Conservation (phyloP, 2,329 filamentous ascomycete species). For the Talaromyces sp. region DNA sequence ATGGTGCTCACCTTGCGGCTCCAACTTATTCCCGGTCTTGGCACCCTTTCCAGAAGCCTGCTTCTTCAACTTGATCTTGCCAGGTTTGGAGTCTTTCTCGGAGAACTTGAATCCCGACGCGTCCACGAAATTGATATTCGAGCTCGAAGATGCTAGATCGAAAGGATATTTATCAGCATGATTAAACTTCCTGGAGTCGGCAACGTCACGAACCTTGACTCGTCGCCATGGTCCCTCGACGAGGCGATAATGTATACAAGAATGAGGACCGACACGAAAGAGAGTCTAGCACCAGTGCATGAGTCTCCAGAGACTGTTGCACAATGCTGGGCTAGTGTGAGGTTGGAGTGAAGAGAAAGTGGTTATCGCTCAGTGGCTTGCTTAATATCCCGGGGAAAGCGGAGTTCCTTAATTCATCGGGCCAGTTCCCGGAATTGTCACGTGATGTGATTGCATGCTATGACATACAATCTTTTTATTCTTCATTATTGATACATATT, state of each 20-base stretch:
- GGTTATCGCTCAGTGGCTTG: conserved; percentile 1
- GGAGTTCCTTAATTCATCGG: conserved; percentile 6
- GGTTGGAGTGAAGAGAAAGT: not conserved
- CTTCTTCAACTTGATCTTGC: conserved; percentile 47
- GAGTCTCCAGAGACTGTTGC: conserved; percentile 7
- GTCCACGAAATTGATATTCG: conserved; percentile 39
- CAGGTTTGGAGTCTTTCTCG: conserved; percentile 43
- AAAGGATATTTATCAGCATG: not conserved
- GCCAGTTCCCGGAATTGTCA: conserved; percentile 5
- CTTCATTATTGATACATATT: not conserved
- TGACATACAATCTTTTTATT: not conserved
- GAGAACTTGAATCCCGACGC: conserved; percentile 47
- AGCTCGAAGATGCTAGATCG: conserved; percentile 21
- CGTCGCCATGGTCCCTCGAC: conserved; percentile 9
- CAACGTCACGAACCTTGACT: conserved; percentile 5
- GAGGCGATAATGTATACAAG: not conserved
- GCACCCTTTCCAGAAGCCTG: conserved; percentile 26
- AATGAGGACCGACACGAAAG: not conserved
- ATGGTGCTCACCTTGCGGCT: conserved; percentile 18
- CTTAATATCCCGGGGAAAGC: conserved; percentile 11
- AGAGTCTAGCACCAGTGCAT: conserved; percentile 9
- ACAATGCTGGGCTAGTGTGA: not conserved
- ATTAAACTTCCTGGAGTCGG: not conserved
- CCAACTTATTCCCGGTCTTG: conserved; percentile 34
- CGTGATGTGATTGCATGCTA: conserved; percentile 5